A percentile compares a stretch with the other conserved stretches of the same genome.
phyloP scores from a whole-genome alignment of 2,329 filamentous ascomycete genomes.

The Diplodia mutila region DNA sequence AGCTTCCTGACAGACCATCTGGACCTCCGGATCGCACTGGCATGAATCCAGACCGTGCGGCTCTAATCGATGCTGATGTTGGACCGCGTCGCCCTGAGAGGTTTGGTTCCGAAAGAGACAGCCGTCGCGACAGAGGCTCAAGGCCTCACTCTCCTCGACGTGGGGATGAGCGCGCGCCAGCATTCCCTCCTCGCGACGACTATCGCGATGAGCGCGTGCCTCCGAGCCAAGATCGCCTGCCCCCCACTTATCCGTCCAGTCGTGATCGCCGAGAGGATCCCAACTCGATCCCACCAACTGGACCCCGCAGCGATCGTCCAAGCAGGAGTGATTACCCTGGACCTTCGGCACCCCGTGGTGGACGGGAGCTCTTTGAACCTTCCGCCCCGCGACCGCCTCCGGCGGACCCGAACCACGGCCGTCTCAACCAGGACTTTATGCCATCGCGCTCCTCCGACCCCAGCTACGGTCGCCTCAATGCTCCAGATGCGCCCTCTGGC shows the following conservation, averaged over 20 bases:
- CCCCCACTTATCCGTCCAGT: slow-evolving; percentile 33
- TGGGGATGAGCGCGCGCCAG: slow-evolving; percentile 32
- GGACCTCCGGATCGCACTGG: slow-evolving; percentile 11
- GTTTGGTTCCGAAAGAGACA: slow-evolving; percentile 33
- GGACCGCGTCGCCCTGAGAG: slow-evolving; percentile 34
- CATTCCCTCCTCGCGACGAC: slow-evolving; percentile 36
- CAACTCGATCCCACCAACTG: slow-evolving; percentile 54
- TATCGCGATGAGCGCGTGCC: slow-evolving; percentile 38
- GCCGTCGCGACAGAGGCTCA: slow-evolving; percentile 37
- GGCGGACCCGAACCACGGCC: slow-evolving; percentile 51
- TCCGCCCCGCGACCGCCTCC: slow-evolving; percentile 39
- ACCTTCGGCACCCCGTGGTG: slow-evolving; percentile 31
- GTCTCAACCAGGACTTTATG: slow-evolving; percentile 48
- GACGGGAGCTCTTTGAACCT: slow-evolving; percentile 47
- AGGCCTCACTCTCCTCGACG: slow-evolving; percentile 38
- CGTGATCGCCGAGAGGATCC: slow-evolving; percentile 47
- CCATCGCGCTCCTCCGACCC: slow-evolving; percentile 49
- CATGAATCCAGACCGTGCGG: slow-evolving; percentile 49
- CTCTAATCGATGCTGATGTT: slow-evolving; percentile 44
- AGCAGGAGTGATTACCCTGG: slow-evolving; percentile 42
- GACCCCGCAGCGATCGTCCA: slow-evolving; percentile 49
- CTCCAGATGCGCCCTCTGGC: slow-evolving; percentile 56
- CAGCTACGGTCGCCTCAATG: slow-evolving; percentile 55
- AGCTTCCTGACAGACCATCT: slow-evolving; percentile 11
- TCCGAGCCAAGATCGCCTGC: slow-evolving; percentile 34